Evolutionary conservation across 345 rosid species (phyloP), one percentile per base, ranked within the genome.

Genomic region (Erodium maritimum): DNA sequence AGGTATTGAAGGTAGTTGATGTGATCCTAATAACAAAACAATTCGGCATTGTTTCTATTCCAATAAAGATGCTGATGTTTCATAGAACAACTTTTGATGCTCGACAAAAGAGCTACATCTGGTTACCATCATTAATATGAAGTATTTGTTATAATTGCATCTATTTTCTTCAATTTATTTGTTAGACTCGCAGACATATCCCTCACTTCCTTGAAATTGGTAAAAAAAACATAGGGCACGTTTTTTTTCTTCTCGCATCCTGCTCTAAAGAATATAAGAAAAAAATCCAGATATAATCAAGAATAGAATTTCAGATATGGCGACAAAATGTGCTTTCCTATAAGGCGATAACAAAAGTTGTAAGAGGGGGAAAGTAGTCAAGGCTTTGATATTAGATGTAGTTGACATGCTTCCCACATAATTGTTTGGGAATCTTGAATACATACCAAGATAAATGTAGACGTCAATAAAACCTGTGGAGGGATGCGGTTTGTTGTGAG

Each of bases 401-500:
- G 48, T 42, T 42, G 1, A 3, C 48, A 42, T 42, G 48, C 48
- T 42, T 42, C 16, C 48, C 3, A 42, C 48, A 42, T 0, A 42
- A 42, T 14, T 4, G 5, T 3, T 42, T 42, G 5, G 0, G 48
- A 42, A 12, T 42, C 48, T 42, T 42, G 48, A 42, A 42, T 42
- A 12, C 5, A 42, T 42, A 42, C 16, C 48, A 42, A 42, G 48
- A 42, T 6, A 52, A 21, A 42, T 14, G 48, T 14, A 10, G 48
- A 10, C 48, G 14, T 12, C 48, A 42, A 42, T 42, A 42, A 29
- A 11, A 42, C 70, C 0, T 73, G 81, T 77, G 81, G 81, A 45
- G 81, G 81, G 23, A 70, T 73, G 25, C 71, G 55, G 66, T 71
- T 77, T 34, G 56, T 73, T 14, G 81, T 54, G 14, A 48, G 70